Percentiles rank a stretch among this genome's conserved stretches.
Conservation (phyloP, 345 rosid species). For the Boechera retrofracta region DNA sequence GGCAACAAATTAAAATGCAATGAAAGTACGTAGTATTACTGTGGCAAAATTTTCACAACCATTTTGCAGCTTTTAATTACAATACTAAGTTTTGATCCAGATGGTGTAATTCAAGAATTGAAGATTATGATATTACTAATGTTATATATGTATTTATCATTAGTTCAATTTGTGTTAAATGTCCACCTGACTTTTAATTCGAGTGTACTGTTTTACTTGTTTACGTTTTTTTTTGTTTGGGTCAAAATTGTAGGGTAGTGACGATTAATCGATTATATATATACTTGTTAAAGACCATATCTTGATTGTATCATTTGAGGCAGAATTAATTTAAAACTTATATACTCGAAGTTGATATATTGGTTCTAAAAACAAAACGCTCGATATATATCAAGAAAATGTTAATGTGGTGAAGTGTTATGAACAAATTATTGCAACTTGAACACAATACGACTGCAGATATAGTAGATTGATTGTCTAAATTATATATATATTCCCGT, state of each 20-base stretch:
- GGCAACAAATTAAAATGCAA: neutral
- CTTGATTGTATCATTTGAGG: no score
- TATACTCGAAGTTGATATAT: no score
- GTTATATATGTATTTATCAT: neutral
- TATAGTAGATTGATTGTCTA: neutral
- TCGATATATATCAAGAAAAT: no score
- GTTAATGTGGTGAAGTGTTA: neutral
- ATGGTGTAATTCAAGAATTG: neutral
- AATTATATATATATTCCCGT: no score
- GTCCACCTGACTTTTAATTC: neutral
- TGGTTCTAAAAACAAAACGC: no score
- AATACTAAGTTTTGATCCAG: neutral
- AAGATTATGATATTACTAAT: neutral
- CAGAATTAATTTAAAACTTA: no score
- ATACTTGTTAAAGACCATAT: no score
- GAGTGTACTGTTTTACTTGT: neutral
- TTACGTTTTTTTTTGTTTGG: neutral
- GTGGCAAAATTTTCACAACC: neutral
- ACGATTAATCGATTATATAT: neutral
- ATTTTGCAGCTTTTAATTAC: neutral
- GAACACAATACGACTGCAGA: neutral
- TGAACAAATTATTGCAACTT: neutral
- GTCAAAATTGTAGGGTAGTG: neutral
- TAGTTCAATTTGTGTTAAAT: neutral
- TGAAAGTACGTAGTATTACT: neutral